These are phyloP conservation scores for Gossypium anomalum DNA, from an alignment of 345 rosid species.

Conservation along the genomic window DNA sequence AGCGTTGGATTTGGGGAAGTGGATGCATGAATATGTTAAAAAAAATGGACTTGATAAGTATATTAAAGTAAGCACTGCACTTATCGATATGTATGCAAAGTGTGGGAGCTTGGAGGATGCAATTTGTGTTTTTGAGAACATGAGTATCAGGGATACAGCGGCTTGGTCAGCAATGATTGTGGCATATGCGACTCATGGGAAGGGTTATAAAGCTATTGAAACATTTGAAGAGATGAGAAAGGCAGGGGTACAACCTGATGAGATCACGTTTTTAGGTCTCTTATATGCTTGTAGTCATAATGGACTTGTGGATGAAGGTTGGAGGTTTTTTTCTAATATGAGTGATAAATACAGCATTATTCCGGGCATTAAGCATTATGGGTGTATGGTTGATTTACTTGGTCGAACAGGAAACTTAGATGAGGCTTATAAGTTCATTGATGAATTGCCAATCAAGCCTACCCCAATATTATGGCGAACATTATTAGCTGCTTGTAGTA, in stretches of 20 bases:
- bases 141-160: conserved; percentile 58
- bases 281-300: conserved; percentile 84
- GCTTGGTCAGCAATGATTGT: conserved; percentile 88
- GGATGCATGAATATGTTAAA: conserved; percentile 74
- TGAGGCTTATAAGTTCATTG: conserved; percentile 58
- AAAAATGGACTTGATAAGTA: conserved; percentile 40
- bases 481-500: conserved; percentile 70
- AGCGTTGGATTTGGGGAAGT: conserved; percentile 73
- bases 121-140: conserved; percentile 46
- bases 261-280: conserved; percentile 71
- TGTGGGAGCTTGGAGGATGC: conserved; percentile 85
- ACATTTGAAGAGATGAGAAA: conserved; percentile 59
- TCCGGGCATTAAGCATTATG: conserved; percentile 74
- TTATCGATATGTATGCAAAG: conserved; percentile 86
- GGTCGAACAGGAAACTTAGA: conserved; percentile 72
- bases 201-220: conserved; percentile 50
- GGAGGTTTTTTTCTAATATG: conserved; percentile 51
- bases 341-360: conserved; percentile 34
- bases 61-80: conserved; percentile 72
- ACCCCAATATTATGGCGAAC: conserved; percentile 75
- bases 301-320: conserved; percentile 68
- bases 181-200: conserved; percentile 83
- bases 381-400: conserved; percentile 85
- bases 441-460: conserved; percentile 49
- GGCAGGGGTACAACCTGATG: conserved; percentile 48